Conservation (phyloP, 1,284 basidiomycete genomes). For the Pseudozyma hubeiensis region DNA sequence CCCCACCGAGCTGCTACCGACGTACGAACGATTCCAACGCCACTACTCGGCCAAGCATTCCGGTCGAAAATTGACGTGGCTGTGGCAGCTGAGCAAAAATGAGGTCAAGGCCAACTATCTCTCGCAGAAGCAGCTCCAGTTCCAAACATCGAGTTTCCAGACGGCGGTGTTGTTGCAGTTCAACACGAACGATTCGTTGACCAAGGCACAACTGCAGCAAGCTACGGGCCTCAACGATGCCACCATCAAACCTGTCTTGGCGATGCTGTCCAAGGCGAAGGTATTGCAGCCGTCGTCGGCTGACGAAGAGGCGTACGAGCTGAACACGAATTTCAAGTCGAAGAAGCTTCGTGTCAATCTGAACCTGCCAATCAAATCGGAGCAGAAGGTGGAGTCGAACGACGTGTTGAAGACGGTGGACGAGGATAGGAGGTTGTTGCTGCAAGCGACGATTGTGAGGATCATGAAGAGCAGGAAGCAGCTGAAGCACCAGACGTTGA, state of each 20-base stretch:
- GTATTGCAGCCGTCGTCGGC: constrained; percentile 75
- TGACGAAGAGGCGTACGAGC: constrained; percentile 80
- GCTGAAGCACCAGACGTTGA: constrained; percentile 93
- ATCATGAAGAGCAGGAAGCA: constrained; percentile 98
- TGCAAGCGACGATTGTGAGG: constrained; percentile 96
- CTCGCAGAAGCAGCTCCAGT: constrained; percentile 93
- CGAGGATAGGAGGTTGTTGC: constrained; percentile 95
- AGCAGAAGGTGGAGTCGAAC: constrained; percentile 88
- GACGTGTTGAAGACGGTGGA: constrained; percentile 96
- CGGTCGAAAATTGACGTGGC: constrained; percentile 94
- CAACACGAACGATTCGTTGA: constrained; percentile 85
- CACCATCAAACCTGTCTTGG: constrained; percentile 85
- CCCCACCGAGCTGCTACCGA: constrained; percentile 85
- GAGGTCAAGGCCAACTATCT: constrained; percentile 93
- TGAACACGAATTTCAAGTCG: constrained; percentile 81
- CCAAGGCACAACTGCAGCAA: constrained; percentile 80
- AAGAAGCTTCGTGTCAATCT: constrained; percentile 88
- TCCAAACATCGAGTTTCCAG: constrained; percentile 95
- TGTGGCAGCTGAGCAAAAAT: constrained; percentile 98
- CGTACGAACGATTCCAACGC: constrained; percentile 90
- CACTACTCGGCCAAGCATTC: constrained; percentile 95
- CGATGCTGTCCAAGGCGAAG: constrained; percentile 87
- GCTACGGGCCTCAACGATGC: constrained; percentile 87
- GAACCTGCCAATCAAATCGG: constrained; percentile 92
- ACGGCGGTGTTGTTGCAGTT: constrained; percentile 94